Evolutionary conservation across 306 rosid genomes (phyloP), one percentile per base, ranked within the genome.

Genomic region (Cucumis melo): DNA sequence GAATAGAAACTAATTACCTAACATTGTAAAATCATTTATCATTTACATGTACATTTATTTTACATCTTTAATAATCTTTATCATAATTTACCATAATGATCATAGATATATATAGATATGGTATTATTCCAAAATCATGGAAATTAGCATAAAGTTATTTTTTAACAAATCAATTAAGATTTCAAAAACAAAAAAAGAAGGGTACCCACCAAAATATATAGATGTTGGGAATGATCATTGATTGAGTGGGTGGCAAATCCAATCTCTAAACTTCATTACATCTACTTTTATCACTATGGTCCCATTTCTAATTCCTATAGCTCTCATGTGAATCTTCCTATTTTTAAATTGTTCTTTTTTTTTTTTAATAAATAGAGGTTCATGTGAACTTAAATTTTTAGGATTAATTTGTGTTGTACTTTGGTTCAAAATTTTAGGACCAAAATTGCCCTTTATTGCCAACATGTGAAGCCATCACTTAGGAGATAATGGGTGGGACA

Each of bases 281-380:
- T 41, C 74, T n/a, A 41, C 21, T 67, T 39, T 42, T 42, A 42
- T 70, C 57, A 42, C 14, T 38, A 44, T 70, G 75, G 57, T 4
- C 57, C 75, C 75, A 70, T 46, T 44, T 44, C 21, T 12, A 38
- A 70, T 15, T 23, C 75, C 9, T 4, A 70, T 51, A 23, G 57
- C 57, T 70, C 57, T 70, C 75, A 70, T 70, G 75, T 70, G 75
- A 70, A 70, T 38, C n/a, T 46, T 70, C 13, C 57, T 21, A 32
- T 21, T 42, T 70, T 46, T 44, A 44, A 63, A 36, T 46, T 11
- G 8, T 8, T 7, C 6, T 7, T 19, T 10, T 44, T n/a, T n/a
- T n/a, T n/a, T n/a, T n/a, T n/a, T n/a, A 27, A n/a, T 42, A 10
- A 70, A 70, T 3, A 44, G 57, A 44, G 14, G 8, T 70, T 70